Percentiles rank a stretch among this genome's conserved stretches.
Conservation (phyloP, 306 rosid genomes). For the Ziziphus jujuba region DNA sequence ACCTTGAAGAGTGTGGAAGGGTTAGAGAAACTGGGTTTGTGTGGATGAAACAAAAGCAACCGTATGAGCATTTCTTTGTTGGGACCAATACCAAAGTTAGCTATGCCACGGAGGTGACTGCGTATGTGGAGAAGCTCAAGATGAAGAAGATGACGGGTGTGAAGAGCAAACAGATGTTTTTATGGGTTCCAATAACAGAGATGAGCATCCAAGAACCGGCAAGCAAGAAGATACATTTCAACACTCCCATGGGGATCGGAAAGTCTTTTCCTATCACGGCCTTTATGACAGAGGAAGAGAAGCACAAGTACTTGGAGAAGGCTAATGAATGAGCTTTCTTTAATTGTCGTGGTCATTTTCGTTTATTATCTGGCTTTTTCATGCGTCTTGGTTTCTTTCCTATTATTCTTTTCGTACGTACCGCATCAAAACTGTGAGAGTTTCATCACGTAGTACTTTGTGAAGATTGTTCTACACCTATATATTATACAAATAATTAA, state of each 20-base stretch:
- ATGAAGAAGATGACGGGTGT: constrained; percentile 86
- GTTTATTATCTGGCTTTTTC: no score
- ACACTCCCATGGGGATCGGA: constrained; percentile 74
- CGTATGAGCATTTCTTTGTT: constrained; percentile 67
- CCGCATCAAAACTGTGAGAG: no score
- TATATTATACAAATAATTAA: no score
- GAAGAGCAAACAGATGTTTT: constrained; percentile 66
- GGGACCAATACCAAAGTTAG: constrained; percentile 49
- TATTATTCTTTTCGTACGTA: no score
- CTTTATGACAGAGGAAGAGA: constrained; percentile 62
- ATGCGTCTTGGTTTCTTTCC: no score
- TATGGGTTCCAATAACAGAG: constrained; percentile 75
- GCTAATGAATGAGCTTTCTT: no score
- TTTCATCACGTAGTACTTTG: no score
- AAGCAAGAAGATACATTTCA: constrained; percentile 48
- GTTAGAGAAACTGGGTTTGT: constrained; percentile 73
- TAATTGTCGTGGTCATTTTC: no score
- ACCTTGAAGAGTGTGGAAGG: constrained; percentile 78
- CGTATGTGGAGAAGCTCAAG: constrained; percentile 63
- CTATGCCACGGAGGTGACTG: constrained; percentile 71
- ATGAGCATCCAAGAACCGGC: constrained; percentile 61
- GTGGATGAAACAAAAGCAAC: constrained; percentile 75
- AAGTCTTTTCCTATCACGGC: constrained; percentile 61
- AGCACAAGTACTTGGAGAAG: constrained; percentile 40
- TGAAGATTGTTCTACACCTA: no score